Evolutionary conservation across 768 basidiomycete species (phyloP).

Genomic region (Melanogaster broomeanus): DNA sequence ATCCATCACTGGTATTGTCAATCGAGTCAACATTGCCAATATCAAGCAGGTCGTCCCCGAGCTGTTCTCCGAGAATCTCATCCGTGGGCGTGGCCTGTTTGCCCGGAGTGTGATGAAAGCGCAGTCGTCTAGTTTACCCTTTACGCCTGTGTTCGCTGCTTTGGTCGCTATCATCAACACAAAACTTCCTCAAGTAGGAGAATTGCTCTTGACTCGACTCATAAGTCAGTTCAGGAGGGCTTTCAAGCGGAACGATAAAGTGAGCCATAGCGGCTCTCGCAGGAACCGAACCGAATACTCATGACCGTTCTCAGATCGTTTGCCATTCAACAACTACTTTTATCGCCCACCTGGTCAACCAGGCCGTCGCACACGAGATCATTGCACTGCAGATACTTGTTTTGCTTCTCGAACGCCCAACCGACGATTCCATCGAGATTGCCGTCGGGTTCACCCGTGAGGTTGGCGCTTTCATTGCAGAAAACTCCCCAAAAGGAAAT

Average conservation of each 20-base stretch:
- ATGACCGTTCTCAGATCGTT: constrained; percentile 60
- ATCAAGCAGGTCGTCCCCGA: constrained; percentile 94
- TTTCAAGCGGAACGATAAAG: constrained; percentile 98
- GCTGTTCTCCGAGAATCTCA: constrained; percentile 90
- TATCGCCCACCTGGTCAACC: constrained; percentile 89
- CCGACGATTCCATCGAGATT: constrained; percentile 98
- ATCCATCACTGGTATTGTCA: constrained; percentile 98
- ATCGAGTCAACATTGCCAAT: constrained; percentile 95
- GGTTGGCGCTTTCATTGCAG: constrained; percentile 91
- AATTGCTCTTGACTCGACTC: constrained; percentile 83
- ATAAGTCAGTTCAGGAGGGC: constrained; percentile 94
- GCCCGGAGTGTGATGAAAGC: constrained; percentile 97
- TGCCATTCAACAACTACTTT: constrained; percentile 94
- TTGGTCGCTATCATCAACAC: constrained; percentile 95
- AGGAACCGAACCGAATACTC: not conserved
- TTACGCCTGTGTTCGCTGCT: constrained; percentile 95
- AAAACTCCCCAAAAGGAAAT: constrained; percentile 94
- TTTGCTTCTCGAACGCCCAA: constrained; percentile 92
- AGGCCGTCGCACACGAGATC: constrained; percentile 90
- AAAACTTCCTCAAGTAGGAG: constrained; percentile 95
- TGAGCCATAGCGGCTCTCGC: constrained; percentile 34
- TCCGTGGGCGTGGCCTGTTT: constrained; percentile 91
- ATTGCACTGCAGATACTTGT: constrained; percentile 94
- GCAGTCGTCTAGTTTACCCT: constrained; percentile 94
- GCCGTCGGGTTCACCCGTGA: constrained; percentile 97